Conservation (phyloP, 257 asterid genomes). For the Ajuga chamaepitys region DNA sequence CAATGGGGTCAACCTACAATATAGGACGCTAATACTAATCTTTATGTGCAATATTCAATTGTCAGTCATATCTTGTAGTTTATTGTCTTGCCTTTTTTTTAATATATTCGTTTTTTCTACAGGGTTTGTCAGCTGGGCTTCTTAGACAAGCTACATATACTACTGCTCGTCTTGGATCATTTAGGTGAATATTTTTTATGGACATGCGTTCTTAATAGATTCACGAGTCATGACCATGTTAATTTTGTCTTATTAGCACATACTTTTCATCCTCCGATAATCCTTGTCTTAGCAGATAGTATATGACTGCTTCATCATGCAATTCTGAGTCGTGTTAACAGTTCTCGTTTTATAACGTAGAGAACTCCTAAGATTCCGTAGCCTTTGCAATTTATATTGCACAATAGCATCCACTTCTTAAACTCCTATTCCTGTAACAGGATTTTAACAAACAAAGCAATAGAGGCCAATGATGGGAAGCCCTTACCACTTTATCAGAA, state of each 20-base stretch:
- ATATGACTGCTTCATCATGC: neutral
- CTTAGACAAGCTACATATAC: slow-evolving; percentile 97
- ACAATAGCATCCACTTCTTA: neutral
- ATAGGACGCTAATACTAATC: neutral
- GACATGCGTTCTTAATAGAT: neutral
- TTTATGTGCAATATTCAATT: neutral
- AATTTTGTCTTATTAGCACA: neutral
- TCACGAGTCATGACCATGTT: neutral
- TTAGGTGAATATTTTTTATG: slow-evolving; percentile 41
- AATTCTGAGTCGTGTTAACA: neutral
- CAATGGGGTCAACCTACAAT: neutral
- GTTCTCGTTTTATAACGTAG: neutral
- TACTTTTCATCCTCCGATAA: neutral
- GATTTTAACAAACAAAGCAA: slow-evolving; percentile 82
- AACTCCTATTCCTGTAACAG: slow-evolving; percentile 21
- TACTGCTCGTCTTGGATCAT: slow-evolving; percentile 93
- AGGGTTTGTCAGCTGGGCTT: slow-evolving; percentile 97
- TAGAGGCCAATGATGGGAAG: slow-evolving; percentile 94
- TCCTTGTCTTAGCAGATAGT: neutral
- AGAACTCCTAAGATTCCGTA: neutral
- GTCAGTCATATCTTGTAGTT: neutral
- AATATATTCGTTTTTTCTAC: slow-evolving; percentile 4
- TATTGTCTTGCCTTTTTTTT: neutral
- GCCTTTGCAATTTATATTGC: neutral
- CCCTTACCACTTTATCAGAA: slow-evolving; percentile 91